Evolutionary conservation across 208 protist genomes (phyloP), one percentile per base, ranked within the genome.

Genomic region (Trypanosoma avium): DNA sequence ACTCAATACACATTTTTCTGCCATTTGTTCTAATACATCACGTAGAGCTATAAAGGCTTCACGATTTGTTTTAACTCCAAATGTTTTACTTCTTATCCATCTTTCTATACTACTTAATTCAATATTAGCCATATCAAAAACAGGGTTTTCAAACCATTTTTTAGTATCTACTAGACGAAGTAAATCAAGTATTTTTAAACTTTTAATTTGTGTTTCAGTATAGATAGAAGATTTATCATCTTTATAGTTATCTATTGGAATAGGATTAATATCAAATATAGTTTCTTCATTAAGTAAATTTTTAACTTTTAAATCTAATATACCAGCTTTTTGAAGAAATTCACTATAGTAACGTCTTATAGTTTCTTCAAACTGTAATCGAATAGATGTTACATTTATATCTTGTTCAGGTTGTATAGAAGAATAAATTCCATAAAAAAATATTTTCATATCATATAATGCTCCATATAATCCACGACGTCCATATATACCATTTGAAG

Each of bases 21-120:
- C 89, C 84, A 95, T 95, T 13, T 73, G 67, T 67, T 95, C 86
- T 48, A 95, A 65, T 21, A 85, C 75, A 12, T 75, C 64, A 9
- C 84, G 75, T 13, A 95, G 50, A 36, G 86, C 77, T 12, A 79
- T 67, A 55, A 91, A 95, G 4, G 84, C 84, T 32, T 72, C 84
- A 12, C 82, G 79, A 13, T 72, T 70, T 13, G 77, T 77, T 52
- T 92, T 93, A 21, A 43, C 47, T 17, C 63, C 65, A 65, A 95
- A 95, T 17, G 40, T 43, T 6, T 42, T 24, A 29, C 80, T 70
- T 21, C 45, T 33, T 19, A 95, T 52, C 82, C 84, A 95, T 38
- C 69, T 62, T 5, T 74, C 59, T 13, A 95, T 33, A 46, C 79
- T 92, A 19, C 61, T 77, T 26, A 95, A 83, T 60, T 95, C 89